Evolutionary conservation across 2,329 filamentous ascomycete genomes (phyloP).

Genomic region (Esteya vermicola): DNA sequence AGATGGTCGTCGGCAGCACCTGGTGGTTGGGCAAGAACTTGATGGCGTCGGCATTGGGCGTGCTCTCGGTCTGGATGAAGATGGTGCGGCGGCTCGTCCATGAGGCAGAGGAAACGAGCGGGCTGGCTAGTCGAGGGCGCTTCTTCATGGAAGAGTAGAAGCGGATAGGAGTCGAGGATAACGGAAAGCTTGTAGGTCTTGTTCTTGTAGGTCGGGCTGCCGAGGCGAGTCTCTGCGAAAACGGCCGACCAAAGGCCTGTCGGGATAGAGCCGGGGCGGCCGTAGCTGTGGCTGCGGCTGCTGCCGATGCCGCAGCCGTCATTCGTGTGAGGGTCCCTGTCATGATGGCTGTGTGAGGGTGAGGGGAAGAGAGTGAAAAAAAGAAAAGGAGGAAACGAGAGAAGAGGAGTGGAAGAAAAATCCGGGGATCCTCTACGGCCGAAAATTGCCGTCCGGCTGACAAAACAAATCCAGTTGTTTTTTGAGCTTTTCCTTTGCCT

Average conservation of each 20-base stretch:
- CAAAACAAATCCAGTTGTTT: background rate
- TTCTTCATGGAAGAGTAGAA: slow-evolving; percentile 8
- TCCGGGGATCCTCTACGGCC: background rate
- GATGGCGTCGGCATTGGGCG: slow-evolving; percentile 86
- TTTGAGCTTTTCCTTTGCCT: background rate
- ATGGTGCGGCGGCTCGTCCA: slow-evolving; percentile 51
- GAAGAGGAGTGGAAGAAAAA: background rate
- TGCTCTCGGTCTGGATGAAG: slow-evolving; percentile 94
- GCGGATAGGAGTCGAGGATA: background rate
- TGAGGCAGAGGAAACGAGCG: slow-evolving; percentile 10
- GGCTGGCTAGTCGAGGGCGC: slow-evolving; percentile 12
- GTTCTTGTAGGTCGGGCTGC: slow-evolving; percentile 3
- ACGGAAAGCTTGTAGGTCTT: no score
- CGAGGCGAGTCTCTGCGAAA: slow-evolving; percentile 5
- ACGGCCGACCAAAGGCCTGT: slow-evolving; percentile 8
- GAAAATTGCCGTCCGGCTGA: background rate
- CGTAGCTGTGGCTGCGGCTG: slow-evolving; percentile 7
- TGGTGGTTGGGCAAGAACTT: slow-evolving; percentile 91
- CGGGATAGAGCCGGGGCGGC: slow-evolving; percentile 3
- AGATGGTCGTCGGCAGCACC: slow-evolving; percentile 61
- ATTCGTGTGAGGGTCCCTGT: slow-evolving; percentile 10
- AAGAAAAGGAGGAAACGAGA: slow-evolving; percentile 4
- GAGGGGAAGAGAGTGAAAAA: background rate
- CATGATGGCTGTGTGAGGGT: slow-evolving; percentile 12
- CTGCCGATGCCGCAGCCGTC: slow-evolving; percentile 8